Conservation (phyloP, 2,329 filamentous ascomycete genomes). For the Xylariomycetidae sp. region DNA sequence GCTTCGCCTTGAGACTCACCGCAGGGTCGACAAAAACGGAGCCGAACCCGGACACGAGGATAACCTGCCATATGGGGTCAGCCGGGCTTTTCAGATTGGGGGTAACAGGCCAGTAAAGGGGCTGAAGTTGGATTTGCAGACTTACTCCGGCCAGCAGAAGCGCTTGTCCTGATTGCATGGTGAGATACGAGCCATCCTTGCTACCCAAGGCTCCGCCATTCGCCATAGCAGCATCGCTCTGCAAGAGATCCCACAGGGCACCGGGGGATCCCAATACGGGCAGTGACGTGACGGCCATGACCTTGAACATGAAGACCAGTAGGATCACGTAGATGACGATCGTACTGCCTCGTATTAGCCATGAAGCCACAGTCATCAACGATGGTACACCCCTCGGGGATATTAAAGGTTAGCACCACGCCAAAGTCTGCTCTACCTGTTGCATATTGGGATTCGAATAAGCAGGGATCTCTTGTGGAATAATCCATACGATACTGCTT, state of each 20-base stretch:
- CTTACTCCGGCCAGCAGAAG: slow-evolving; percentile 62
- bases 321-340: slow-evolving; percentile 40
- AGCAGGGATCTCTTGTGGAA: too few species aligned
- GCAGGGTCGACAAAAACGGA: slow-evolving; percentile 63
- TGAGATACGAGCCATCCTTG: slow-evolving; percentile 62
- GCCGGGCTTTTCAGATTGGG: too few species aligned
- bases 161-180: slow-evolving; percentile 62
- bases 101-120: background rate
- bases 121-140: background rate
- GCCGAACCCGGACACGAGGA: slow-evolving; percentile 61
- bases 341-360: slow-evolving; percentile 2
- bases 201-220: slow-evolving; percentile 55
- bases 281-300: slow-evolving; percentile 60
- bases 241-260: slow-evolving; percentile 59
- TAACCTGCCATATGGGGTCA: too few species aligned
- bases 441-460: too few species aligned
- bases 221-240: slow-evolving; percentile 44
- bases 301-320: slow-evolving; percentile 62
- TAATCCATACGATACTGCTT: too few species aligned
- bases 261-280: slow-evolving; percentile 55
- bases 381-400: too few species aligned
- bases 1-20: slow-evolving; percentile 1
- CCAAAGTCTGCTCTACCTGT: too few species aligned
- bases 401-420: too few species aligned
- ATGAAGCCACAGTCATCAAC: background rate